These are phyloP conservation scores for Alternaria ethzedia DNA, from an alignment of 2,329 filamentous ascomycete genomes.

Conservation along the genomic window DNA sequence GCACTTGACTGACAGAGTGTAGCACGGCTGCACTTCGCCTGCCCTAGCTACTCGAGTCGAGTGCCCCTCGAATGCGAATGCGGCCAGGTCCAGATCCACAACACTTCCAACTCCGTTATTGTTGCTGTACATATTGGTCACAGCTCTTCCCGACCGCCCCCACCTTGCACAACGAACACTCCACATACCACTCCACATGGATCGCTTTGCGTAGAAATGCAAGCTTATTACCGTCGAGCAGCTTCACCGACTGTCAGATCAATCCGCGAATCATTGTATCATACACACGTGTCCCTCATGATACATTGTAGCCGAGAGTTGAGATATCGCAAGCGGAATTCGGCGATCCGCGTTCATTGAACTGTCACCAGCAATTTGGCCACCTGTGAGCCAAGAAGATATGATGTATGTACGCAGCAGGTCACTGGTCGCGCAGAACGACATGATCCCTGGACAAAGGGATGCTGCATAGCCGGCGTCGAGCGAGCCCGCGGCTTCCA, in stretches of 20 bases:
- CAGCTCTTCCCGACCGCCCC: neutral
- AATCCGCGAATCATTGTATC: neutral
- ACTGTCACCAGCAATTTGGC: conserved; percentile 18
- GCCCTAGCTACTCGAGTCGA: neutral
- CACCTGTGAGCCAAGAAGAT: conserved; percentile 24
- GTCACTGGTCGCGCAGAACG: conserved; percentile 31
- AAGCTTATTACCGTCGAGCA: neutral
- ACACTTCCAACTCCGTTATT: neutral
- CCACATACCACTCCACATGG: neutral
- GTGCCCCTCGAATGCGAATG: neutral
- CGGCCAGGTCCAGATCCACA: neutral
- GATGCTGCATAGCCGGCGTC: conserved; percentile 13
- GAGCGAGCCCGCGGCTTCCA: conserved; percentile 1
- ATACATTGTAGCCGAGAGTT: conserved; percentile 19
- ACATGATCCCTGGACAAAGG: conserved; percentile 22
- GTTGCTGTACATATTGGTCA: neutral
- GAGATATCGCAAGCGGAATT: conserved; percentile 22
- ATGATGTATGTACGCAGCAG: conserved; percentile 23
- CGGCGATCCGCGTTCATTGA: conserved; percentile 25
- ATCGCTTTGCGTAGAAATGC: neutral
- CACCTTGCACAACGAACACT: neutral
- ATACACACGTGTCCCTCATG: neutral
- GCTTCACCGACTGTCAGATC: neutral
- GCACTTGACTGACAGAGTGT: neutral
- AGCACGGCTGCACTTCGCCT: neutral